These are phyloP conservation scores for Aureobasidium pullulans DNA, from an alignment of 2,329 filamentous ascomycete species.

Conservation along the genomic window DNA sequence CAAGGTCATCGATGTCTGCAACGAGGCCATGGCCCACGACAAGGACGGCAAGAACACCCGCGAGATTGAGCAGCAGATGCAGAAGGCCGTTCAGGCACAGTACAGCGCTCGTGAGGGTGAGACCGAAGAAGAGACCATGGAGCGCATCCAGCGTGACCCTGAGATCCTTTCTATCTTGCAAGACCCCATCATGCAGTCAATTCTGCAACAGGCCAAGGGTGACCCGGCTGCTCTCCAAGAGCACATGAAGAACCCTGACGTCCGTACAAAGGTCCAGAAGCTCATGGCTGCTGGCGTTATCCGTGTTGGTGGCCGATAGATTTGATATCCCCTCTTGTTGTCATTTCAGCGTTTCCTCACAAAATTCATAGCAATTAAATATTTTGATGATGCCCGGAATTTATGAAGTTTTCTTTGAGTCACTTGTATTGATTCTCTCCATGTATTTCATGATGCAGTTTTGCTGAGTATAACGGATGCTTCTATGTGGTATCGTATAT, in stretches of 20 bases:
- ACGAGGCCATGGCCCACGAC: constrained; percentile 72
- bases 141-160: constrained; percentile 81
- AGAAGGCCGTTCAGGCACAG: constrained; percentile 87
- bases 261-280: constrained; percentile 88
- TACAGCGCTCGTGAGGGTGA: constrained; percentile 87
- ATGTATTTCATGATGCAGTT: too few species aligned
- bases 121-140: constrained; percentile 83
- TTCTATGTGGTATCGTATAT: too few species aligned
- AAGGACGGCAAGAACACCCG: constrained; percentile 70
- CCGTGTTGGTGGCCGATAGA: constrained; percentile 26
- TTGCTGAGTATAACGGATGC: too few species aligned
- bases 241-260: constrained; percentile 88
- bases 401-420: too few species aligned
- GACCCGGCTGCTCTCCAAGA: constrained; percentile 89
- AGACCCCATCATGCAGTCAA: constrained; percentile 96
- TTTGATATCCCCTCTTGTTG: neutral
- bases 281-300: constrained; percentile 90
- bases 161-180: constrained; percentile 40
- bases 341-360: constrained; percentile 1
- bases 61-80: constrained; percentile 89
- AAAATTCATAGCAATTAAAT: constrained; percentile 10
- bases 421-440: too few species aligned
- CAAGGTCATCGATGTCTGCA: constrained; percentile 84
- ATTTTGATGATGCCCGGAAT: neutral
- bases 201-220: constrained; percentile 90